Conservation (phyloP, 2,329 filamentous ascomycete genomes). For the Aspergillus quadrilineatus region DNA sequence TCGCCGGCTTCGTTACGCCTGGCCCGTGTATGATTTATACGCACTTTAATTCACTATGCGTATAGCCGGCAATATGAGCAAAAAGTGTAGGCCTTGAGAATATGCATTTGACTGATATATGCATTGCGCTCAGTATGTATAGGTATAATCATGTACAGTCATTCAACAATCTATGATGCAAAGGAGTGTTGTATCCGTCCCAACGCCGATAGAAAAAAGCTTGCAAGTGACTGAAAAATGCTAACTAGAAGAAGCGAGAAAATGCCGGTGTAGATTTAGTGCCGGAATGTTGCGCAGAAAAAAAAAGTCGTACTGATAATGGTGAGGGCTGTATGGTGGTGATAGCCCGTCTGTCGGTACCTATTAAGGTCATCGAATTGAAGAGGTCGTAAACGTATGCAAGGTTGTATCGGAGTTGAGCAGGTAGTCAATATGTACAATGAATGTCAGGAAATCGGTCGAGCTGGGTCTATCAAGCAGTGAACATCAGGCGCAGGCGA, state of each 20-base stretch:
- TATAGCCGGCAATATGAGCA: too few species aligned
- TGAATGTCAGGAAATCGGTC: not conserved
- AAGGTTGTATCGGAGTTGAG: slow-evolving; percentile 2
- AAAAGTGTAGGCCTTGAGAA: too few species aligned
- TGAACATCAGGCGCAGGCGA: slow-evolving; percentile 38
- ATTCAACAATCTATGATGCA: slow-evolving; percentile 4
- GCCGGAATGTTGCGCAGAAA: not conserved
- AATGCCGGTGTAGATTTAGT: not conserved
- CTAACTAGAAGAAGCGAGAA: not conserved
- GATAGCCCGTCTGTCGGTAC: not conserved
- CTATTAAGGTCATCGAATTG: not conserved
- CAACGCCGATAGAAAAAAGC: slow-evolving; percentile 15
- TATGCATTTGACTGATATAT: not conserved
- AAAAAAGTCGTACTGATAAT: not conserved
- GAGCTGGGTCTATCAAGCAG: slow-evolving; percentile 19
- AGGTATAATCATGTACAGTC: slow-evolving; percentile 3
- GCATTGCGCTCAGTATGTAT: slow-evolving; percentile 16
- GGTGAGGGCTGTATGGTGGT: not conserved
- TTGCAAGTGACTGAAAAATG: not conserved
- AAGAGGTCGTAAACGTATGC: not conserved
- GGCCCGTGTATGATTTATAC: too few species aligned
- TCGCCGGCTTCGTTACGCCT: too few species aligned
- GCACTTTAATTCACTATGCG: too few species aligned
- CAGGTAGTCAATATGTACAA: slow-evolving; percentile 18
- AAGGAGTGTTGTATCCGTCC: slow-evolving; percentile 11